Conservation (phyloP, 1,139 yeast genomes). For the Pichia inconspicua region DNA sequence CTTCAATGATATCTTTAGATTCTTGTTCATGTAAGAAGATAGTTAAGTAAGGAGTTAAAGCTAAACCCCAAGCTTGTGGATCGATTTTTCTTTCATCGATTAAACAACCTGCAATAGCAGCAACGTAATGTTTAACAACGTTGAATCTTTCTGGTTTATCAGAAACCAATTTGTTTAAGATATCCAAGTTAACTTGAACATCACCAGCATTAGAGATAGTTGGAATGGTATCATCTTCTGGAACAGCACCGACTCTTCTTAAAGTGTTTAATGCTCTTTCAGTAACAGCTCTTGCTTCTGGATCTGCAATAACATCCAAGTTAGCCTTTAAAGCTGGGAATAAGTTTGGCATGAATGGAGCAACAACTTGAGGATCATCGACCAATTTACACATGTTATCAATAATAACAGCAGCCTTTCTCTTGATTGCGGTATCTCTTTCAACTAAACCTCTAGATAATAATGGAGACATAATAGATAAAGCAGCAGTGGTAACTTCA, state of each 20-base stretch:
- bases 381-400: constrained; percentile 99
- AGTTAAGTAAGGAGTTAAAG: constrained; percentile 89
- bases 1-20: constrained; percentile 86
- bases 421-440: constrained; percentile 98
- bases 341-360: constrained; percentile 93
- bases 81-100: constrained; percentile 96
- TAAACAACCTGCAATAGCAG: constrained; percentile 97
- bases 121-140: constrained; percentile 70
- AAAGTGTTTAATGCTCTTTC: constrained; percentile 94
- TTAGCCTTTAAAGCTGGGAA: constrained; percentile 94
- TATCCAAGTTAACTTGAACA: constrained; percentile 73
- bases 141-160: constrained; percentile 72
- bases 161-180: constrained; percentile 66
- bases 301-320: constrained; percentile 96
- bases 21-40: constrained; percentile 90
- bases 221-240: constrained; percentile 82
- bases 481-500: constrained; percentile 98
- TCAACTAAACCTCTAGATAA: constrained; percentile 99
- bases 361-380: constrained; percentile 99
- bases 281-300: constrained; percentile 99
- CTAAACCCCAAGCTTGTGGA: constrained; percentile 83
- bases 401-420: constrained; percentile 98
- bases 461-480: constrained; percentile 98
- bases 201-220: constrained; percentile 99
- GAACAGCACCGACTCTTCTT: constrained; percentile 97